Conservation (phyloP, 129 eudicot species). For the Escallonia herrerae region DNA sequence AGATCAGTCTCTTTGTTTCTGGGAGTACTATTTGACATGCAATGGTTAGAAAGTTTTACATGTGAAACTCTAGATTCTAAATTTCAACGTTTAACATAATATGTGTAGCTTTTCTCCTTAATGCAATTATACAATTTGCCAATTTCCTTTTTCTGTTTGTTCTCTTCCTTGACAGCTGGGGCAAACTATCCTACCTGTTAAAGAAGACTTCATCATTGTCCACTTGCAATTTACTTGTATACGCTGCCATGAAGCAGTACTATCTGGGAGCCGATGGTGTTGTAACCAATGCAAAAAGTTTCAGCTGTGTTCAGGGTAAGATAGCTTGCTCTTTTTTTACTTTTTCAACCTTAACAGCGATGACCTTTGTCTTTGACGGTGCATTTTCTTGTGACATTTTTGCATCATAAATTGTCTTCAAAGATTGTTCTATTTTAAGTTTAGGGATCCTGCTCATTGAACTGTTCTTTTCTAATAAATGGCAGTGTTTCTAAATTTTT, state of each 20-base stretch:
- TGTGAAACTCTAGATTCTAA: background rate
- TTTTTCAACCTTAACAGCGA: too few relatives aligned
- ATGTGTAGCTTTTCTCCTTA: background rate
- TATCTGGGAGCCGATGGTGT: conserved; percentile 63
- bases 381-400: background rate
- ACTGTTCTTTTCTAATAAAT: too few relatives aligned
- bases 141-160: background rate
- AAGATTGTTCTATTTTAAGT: too few relatives aligned
- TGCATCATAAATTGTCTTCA: too few relatives aligned
- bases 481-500: too few relatives aligned
- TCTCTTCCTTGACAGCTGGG: conserved; percentile 46
- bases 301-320: conserved; percentile 67
- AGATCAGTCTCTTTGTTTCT: too few relatives aligned
- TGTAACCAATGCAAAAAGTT: conserved; percentile 63
- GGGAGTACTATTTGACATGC: too few relatives aligned
- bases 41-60: too few relatives aligned
- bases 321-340: conserved; percentile 3
- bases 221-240: conserved; percentile 55
- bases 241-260: conserved; percentile 60
- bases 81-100: background rate
- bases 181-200: conserved; percentile 40
- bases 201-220: conserved; percentile 65
- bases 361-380: background rate
- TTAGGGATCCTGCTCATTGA: too few relatives aligned
- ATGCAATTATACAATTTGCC: background rate